Conservation (phyloP, 2,329 filamentous ascomycete species). For the Ascochyta rabiei region DNA sequence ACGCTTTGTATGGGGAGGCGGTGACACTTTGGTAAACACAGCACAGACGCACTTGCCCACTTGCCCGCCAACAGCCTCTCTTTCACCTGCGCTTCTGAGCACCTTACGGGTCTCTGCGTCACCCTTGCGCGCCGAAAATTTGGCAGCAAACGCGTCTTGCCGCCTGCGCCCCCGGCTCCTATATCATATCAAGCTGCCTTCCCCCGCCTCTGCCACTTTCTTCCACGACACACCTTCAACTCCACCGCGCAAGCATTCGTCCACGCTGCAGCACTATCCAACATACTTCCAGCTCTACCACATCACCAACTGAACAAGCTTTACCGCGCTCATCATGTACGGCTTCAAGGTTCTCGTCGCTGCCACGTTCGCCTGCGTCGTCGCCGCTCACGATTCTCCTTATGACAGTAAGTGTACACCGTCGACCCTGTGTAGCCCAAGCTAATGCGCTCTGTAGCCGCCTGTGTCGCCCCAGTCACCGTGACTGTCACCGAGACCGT, state of each 20-base stretch:
- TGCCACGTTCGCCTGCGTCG: slow-evolving; percentile 25
- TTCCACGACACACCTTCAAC: slow-evolving; percentile 21
- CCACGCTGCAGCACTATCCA: slow-evolving; percentile 29
- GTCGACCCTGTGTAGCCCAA: slow-evolving; percentile 2
- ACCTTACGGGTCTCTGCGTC: slow-evolving; percentile 13
- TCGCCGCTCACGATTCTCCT: slow-evolving; percentile 22
- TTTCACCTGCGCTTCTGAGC: slow-evolving; percentile 21
- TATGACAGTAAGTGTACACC: slow-evolving; percentile 19
- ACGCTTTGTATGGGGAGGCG: slow-evolving; percentile 14
- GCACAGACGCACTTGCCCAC: slow-evolving; percentile 10
- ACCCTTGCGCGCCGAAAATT: slow-evolving; percentile 8
- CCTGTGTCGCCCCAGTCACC: slow-evolving; percentile 27
- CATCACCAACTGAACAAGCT: slow-evolving; percentile 21
- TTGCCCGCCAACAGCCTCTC: slow-evolving; percentile 4
- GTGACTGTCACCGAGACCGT: slow-evolving; percentile 37
- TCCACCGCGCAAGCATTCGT: slow-evolving; percentile 19
- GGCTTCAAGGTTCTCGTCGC: slow-evolving; percentile 33
- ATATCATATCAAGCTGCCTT: slow-evolving; percentile 26
- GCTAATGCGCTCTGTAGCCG: slow-evolving; percentile 20
- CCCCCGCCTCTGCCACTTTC: slow-evolving; percentile 12
- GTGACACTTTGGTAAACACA: slow-evolving; percentile 21
- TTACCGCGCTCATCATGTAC: slow-evolving; percentile 33
- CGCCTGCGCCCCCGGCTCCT: slow-evolving; percentile 12
- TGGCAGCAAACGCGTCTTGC: slow-evolving; percentile 18
- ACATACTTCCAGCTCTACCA: slow-evolving; percentile 27